Evolutionary conservation across 306 rosid genomes (phyloP), one percentile per base, ranked within the genome.

Genomic region (Notholithocarpus densiflorus): DNA sequence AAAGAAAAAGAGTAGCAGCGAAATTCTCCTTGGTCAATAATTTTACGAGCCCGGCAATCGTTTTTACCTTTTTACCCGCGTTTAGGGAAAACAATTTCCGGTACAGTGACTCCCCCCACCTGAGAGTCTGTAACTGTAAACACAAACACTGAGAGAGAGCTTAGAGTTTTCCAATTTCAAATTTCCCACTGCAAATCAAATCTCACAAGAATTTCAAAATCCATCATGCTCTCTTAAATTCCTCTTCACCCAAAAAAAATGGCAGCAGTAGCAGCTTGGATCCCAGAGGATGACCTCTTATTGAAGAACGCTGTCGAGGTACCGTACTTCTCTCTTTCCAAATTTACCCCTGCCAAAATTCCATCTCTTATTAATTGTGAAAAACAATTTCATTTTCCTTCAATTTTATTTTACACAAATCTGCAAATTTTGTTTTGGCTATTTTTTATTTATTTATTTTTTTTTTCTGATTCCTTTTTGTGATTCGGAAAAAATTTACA

Each of bases 251-350:
- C 45, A 40, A 8, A 40, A 37, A 8, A 40, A 66, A 74, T 86
- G 81, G 80, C 65, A 21, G 66, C 79, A 14, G 53, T 27, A 14
- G 71, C 87, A 75, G 71, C 91, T 1, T 93, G 97, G 98, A 69
- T 56, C 72, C 85, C 92, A 1, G 92, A 93, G 56, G 98, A 93
- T 31, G 98, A 93, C 82, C 87, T 93, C 48, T 87, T 88, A 60
- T 81, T 93, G 73, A 93, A 91, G 82, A 88, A 87, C 84, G 86
- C 98, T 20, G 43, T 93, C 59, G 98, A 93, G 98, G 98, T 93
- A 84, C 19, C 37, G 75, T 19, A 48, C 53, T 13, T 13, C 53
- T 2, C 60, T 55, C 61, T 71, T 29, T 27, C 45, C 48, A 74
- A 60, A 64, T 68, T 70, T 24, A 14, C 24, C 32, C 24, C 18